phyloP scores from a whole-genome alignment of 1,284 basidiomycete genomes.

The Ustilago cynodontis region DNA sequence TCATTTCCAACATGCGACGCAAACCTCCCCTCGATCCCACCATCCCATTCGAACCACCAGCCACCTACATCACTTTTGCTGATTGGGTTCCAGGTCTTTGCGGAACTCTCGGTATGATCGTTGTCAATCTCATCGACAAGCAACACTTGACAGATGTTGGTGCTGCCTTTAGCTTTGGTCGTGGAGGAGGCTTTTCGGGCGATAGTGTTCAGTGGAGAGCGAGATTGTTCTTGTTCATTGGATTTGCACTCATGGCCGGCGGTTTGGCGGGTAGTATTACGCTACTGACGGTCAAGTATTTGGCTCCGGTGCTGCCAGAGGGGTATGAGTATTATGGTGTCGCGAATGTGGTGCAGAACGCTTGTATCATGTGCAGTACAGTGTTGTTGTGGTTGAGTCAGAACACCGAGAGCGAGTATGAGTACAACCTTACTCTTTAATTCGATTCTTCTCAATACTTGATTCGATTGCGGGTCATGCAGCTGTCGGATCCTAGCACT shows the following conservation, averaged over 20 bases:
- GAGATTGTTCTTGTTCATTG: constrained; percentile 88
- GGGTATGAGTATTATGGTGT: constrained; percentile 91
- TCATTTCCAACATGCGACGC: constrained; percentile 77
- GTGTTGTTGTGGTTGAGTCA: constrained; percentile 89
- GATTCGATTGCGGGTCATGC: no score
- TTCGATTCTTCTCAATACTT: no score
- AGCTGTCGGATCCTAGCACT: no score
- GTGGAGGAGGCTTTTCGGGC: constrained; percentile 74
- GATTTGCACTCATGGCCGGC: constrained; percentile 96
- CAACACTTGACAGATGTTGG: constrained; percentile 78
- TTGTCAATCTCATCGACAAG: constrained; percentile 96
- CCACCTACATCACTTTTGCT: constrained; percentile 88
- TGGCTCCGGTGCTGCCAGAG: constrained; percentile 79
- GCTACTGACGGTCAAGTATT: constrained; percentile 90
- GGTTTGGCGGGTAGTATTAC: constrained; percentile 92
- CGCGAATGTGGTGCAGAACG: constrained; percentile 92
- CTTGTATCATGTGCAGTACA: constrained; percentile 89
- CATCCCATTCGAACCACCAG: constrained; percentile 78
- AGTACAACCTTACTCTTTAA: constrained; percentile 84
- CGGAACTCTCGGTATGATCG: constrained; percentile 90
- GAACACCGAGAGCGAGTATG: constrained; percentile 83
- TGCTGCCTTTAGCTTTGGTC: constrained; percentile 55
- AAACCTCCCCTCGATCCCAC: constrained; percentile 78
- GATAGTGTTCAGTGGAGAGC: constrained; percentile 85
- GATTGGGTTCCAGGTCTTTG: constrained; percentile 97